A percentile compares a stretch with the other conserved stretches of the same genome.
Conservation (phyloP, 371 early-diverging fungal genomes). For the Mortierella polycephala region DNA sequence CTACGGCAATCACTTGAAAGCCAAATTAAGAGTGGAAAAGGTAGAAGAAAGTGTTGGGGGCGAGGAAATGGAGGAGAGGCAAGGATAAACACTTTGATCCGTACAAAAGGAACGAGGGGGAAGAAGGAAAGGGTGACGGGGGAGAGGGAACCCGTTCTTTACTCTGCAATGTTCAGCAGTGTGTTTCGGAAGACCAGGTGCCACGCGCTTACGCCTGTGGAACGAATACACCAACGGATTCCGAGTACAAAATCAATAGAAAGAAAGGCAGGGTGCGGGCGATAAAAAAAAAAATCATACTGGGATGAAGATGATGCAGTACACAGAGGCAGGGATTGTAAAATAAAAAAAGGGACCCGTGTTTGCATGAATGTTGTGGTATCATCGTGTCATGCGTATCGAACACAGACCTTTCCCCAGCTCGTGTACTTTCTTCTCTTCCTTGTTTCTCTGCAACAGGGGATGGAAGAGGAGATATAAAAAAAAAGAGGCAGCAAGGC, state of each 20-base stretch:
- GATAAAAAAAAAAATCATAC: not conserved
- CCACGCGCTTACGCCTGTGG: constrained; percentile 33
- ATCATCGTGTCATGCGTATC: not conserved
- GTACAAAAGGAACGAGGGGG: no score
- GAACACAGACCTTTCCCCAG: not conserved
- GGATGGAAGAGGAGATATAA: not conserved
- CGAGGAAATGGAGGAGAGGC: no score
- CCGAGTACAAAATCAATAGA: not conserved
- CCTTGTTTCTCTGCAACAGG: not conserved
- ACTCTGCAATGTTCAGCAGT: no score
- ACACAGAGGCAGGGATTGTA: no score
- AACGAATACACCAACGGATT: constrained; percentile 16
- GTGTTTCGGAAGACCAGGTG: constrained; percentile 7
- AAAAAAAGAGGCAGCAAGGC: not conserved
- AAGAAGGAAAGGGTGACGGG: constrained; percentile 2
- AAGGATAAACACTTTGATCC: no score
- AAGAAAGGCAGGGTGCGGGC: constrained; percentile 5
- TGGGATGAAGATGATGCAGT: no score
- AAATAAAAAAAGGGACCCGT: no score
- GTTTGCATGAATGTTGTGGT: not conserved
- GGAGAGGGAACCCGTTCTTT: not conserved
- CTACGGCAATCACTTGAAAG: no score
- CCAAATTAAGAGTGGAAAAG: no score
- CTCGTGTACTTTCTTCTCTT: not conserved
- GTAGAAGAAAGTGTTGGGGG: no score